Conservation (phyloP, 495 filamentous ascomycete genomes). For the Aspergillus homomorphus region DNA sequence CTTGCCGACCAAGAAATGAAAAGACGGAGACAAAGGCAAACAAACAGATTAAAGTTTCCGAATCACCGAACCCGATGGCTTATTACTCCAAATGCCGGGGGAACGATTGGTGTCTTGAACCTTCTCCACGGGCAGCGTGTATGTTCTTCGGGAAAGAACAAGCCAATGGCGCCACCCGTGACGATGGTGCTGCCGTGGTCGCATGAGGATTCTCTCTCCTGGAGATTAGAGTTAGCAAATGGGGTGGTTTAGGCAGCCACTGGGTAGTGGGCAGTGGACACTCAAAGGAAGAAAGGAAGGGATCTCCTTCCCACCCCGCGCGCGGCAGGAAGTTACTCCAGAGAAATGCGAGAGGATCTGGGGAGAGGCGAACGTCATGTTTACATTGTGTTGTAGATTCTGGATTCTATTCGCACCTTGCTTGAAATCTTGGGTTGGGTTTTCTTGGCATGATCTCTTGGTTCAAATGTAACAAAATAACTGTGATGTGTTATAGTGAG, state of each 20-base stretch:
- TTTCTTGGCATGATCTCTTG: no score
- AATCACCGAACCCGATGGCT: no score
- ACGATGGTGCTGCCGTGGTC: not conserved
- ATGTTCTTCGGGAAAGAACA: no score
- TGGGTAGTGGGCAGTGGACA: not conserved
- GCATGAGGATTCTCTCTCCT: not conserved
- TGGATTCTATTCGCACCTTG: not conserved
- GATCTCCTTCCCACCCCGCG: not conserved
- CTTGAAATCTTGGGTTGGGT: not conserved
- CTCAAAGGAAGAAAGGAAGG: not conserved
- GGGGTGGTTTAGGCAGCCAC: not conserved
- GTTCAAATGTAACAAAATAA: no score
- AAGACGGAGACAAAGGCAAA: no score
- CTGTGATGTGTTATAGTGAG: no score
- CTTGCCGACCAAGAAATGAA: no score
- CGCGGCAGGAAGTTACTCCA: not conserved
- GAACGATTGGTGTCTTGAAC: no score
- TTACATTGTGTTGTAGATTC: not conserved
- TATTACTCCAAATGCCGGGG: no score
- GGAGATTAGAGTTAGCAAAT: not conserved
- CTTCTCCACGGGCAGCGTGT: no score
- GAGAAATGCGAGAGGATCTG: not conserved
- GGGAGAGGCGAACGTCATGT: not conserved
- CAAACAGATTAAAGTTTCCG: no score
- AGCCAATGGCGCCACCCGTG: not conserved